Evolutionary conservation across 805 yeast genomes (phyloP), one percentile per base, ranked within the genome.

Genomic region (Tetrapisispora namnaoensis): DNA sequence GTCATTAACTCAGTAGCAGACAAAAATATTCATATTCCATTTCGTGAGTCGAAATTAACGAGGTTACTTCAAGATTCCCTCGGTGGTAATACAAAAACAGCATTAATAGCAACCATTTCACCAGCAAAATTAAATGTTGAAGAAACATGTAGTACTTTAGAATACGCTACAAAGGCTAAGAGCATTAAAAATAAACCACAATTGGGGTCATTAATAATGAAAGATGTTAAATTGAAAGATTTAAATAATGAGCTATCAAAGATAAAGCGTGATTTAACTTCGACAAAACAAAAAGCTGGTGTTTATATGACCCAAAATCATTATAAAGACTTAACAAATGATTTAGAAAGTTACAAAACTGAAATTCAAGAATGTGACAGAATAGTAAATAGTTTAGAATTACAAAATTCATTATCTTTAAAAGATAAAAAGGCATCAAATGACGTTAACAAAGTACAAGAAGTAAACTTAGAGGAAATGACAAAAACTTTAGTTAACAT

Each of bases 81-180:
- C 3, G 97, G 97, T 2, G 96, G 96, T 1, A 75, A 80, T 49
- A 88, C 96, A 0, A 84, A 86, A 59, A 89, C 97, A 0, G 82
- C 90, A 32, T 73, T 89, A 49, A 85, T 89, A 24, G 95, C 96
- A 1, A 89, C 95, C 0, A 75, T 89, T 2, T 86, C 95, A 8
- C 95, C 96, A 0, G 95, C 95, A 0, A 76, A 76, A 51, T 71
- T 78, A 28, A 85, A 83, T 51, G 69, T 79, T n/a, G 90, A 84
- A 28, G 96, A 89, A 62, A 86, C 96, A 0, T 63, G 83, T 40
- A 84, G 93, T 55, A 89, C 96, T 0, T 71, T 89, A 46, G 93
- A 87, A 54, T 89, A 89, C 63, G 96, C 96, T 3, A 79, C 82
- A 47, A 80, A 89, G 51, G 96, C 96, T 2, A 86, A 87, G 54